Percentiles rank a stretch among this genome's conserved stretches.
Conservation (phyloP, 768 basidiomycete species). For the Suillus paluster region DNA sequence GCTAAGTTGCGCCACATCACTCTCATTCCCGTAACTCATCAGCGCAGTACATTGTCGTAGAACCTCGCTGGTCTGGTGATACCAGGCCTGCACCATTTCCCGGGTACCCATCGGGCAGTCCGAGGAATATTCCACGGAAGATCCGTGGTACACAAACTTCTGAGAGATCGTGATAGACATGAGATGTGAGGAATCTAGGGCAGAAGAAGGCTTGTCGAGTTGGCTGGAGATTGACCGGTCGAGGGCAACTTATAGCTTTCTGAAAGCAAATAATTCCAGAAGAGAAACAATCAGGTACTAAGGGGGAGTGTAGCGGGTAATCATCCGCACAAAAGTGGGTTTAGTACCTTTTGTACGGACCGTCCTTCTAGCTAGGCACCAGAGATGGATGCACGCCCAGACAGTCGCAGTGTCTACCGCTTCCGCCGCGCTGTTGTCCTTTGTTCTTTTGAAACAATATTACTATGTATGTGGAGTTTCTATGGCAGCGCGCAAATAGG, state of each 20-base stretch:
- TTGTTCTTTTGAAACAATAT: slow-evolving; percentile 2
- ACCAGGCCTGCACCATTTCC: slow-evolving; percentile 6
- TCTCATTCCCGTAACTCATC: neutral
- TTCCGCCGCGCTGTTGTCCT: neutral
- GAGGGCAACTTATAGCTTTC: slow-evolving; percentile 1
- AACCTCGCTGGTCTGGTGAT: slow-evolving; percentile 6
- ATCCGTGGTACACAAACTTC: slow-evolving; percentile 5
- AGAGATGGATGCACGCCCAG: neutral
- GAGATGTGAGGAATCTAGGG: neutral
- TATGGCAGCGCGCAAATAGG: neutral
- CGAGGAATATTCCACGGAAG: slow-evolving; percentile 1
- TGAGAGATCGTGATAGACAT: slow-evolving; percentile 6
- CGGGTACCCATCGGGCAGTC: slow-evolving; percentile 3
- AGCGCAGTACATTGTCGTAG: slow-evolving; percentile 5
- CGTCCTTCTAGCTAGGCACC: slow-evolving; percentile 7
- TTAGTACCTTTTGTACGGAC: slow-evolving; percentile 6
- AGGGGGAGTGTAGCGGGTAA: neutral
- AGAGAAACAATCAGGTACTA: slow-evolving; percentile 4
- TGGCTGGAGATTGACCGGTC: neutral
- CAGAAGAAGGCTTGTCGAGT: neutral
- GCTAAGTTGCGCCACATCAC: neutral
- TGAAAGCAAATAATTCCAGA: neutral
- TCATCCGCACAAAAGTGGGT: slow-evolving; percentile 7
- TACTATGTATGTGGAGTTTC: neutral
- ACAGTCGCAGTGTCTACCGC: neutral